A percentile compares a stretch with the other conserved stretches of the same genome.
These are phyloP conservation scores for Cutaneotrichosporon curvatum DNA, from an alignment of 1,284 basidiomycete species.

Conservation along the genomic window DNA sequence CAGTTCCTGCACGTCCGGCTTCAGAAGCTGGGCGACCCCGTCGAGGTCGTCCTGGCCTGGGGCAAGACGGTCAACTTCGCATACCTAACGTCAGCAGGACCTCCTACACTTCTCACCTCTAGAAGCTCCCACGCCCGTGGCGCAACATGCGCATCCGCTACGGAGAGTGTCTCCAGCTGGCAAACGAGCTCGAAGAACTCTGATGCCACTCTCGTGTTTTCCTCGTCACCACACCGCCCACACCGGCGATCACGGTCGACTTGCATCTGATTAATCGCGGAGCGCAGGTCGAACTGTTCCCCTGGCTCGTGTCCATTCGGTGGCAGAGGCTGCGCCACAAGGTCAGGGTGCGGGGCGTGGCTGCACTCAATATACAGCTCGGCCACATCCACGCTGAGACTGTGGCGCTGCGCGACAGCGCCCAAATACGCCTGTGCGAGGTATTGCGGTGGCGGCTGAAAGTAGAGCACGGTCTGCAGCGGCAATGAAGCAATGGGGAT, in stretches of 20 bases:
- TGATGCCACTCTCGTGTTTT: too few relatives aligned
- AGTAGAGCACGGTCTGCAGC: constrained; percentile 64
- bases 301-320: constrained; percentile 45
- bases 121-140: constrained; percentile 43
- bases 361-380: constrained; percentile 36
- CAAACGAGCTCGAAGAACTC: background rate
- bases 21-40: constrained; percentile 52
- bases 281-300: constrained; percentile 54
- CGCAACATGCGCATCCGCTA: constrained; percentile 53
- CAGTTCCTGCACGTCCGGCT: constrained; percentile 29
- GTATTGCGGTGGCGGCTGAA: constrained; percentile 55
- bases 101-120: constrained; percentile 46
- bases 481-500: constrained; percentile 68
- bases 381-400: constrained; percentile 7
- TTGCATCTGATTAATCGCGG: constrained; percentile 56
- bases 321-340: constrained; percentile 41
- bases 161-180: constrained; percentile 37
- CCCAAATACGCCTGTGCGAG: constrained; percentile 68
- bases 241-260: constrained; percentile 33
- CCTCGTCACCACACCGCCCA: background rate
- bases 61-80: constrained; percentile 42
- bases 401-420: constrained; percentile 46
- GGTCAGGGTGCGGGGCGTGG: constrained; percentile 15
- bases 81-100: constrained; percentile 28
- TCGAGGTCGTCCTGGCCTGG: constrained; percentile 56